Evolutionary conservation across 176 grass and related monocot species (phyloP).

Genomic region (Oryza officinalis): DNA sequence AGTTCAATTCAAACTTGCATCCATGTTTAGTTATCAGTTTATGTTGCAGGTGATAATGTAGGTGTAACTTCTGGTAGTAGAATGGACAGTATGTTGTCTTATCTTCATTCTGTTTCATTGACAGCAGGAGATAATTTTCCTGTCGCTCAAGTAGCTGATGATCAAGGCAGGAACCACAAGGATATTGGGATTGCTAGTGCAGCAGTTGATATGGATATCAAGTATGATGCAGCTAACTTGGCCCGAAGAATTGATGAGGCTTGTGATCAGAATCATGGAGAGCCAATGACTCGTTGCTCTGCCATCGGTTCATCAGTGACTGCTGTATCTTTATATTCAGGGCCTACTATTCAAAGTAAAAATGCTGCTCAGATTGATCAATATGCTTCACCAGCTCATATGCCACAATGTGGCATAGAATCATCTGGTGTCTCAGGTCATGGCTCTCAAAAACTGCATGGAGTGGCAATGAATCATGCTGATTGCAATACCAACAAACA

Average conservation of each 20-base stretch:
- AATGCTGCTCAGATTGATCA: conserved; percentile 16
- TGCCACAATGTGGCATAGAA: conserved; percentile 48
- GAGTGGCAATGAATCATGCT: conserved; percentile 28
- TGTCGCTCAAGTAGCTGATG: conserved; percentile 26
- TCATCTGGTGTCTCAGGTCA: conserved; percentile 31
- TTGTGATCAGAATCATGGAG: conserved; percentile 49
- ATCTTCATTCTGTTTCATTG: conserved; percentile 82
- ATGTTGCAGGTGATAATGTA: conserved; percentile 57
- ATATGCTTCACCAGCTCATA: conserved; percentile 42
- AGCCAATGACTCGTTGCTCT: conserved; percentile 63
- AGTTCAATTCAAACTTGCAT: conserved; percentile 30
- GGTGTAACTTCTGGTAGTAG: conserved; percentile 56
- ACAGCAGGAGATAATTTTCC: conserved; percentile 60
- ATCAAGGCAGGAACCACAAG: conserved; percentile 41
- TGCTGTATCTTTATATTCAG: conserved; percentile 53
- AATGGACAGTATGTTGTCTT: conserved; percentile 71
- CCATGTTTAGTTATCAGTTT: conserved; percentile 43
- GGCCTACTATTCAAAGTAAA: conserved; percentile 51
- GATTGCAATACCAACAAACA: conserved; percentile 47
- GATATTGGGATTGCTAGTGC: conserved; percentile 37
- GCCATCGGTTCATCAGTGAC: conserved; percentile 58
- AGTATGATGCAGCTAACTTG: conserved; percentile 42
- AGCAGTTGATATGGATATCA: conserved; percentile 34
- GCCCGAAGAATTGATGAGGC: conserved; percentile 39
- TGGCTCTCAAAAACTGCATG: conserved; percentile 41